phyloP scores from a whole-genome alignment of 306 rosid species.

The Lathyrus oleraceus region DNA sequence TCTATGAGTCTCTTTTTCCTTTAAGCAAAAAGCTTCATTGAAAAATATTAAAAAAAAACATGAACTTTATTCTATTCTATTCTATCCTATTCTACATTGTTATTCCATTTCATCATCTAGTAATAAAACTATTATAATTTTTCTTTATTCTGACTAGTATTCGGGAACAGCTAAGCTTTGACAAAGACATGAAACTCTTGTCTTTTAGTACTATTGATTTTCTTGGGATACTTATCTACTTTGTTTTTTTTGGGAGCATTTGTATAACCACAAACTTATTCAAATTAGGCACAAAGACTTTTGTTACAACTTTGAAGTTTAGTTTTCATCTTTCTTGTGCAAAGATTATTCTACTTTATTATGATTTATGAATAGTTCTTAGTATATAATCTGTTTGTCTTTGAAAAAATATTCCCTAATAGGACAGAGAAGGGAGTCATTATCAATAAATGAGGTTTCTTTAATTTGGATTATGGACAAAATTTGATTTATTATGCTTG shows the following conservation, averaged over 20 bases:
- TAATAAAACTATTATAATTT: constrained; percentile 1
- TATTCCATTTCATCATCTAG: constrained; percentile 38
- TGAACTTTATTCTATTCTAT: not conserved
- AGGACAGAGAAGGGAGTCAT: constrained; percentile 57
- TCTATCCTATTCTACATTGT: constrained; percentile 1
- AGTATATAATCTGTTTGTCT: constrained; percentile 53
- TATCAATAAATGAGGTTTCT: constrained; percentile 53
- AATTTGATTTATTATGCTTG: constrained; percentile 50
- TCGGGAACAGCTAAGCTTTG: constrained; percentile 66
- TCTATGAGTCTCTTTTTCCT: not conserved
- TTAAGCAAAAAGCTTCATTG: not conserved
- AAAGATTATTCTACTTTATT: constrained; percentile 38
- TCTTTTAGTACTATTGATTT: constrained; percentile 58
- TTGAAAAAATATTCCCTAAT: constrained; percentile 54
- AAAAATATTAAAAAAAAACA: not conserved
- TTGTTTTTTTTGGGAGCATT: constrained; percentile 27
- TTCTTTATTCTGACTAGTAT: constrained; percentile 35
- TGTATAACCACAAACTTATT: constrained; percentile 28
- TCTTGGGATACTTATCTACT: constrained; percentile 39
- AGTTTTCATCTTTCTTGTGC: constrained; percentile 46
- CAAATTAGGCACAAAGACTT: constrained; percentile 27
- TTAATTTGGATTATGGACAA: constrained; percentile 52
- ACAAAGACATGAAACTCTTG: constrained; percentile 70
- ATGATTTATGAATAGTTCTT: constrained; percentile 31
- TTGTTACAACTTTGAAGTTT: constrained; percentile 29